A percentile compares a stretch with the other conserved stretches of the same genome.
phyloP scores from a whole-genome alignment of 73 alveolate genomes.

The Tetrahymena elliotti region DNA sequence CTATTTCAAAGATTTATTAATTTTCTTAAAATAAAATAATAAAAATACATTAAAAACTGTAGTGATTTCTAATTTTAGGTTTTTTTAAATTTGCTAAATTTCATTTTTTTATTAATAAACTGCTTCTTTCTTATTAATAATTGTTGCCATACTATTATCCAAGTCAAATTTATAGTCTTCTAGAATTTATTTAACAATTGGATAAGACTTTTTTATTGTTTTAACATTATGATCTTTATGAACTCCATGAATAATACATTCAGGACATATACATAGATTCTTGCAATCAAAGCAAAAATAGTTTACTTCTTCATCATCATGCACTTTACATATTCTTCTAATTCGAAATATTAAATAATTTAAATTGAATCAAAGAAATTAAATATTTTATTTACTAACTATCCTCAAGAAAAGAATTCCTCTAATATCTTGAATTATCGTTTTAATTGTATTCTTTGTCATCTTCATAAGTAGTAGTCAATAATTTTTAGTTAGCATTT shows the following conservation, averaged over 20 bases:
- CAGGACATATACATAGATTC: conserved; percentile 32
- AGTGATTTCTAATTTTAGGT: neutral
- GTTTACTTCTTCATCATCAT: conserved; percentile 37
- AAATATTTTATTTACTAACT: neutral
- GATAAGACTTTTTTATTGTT: conserved; percentile 41
- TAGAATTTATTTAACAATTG: conserved; percentile 6
- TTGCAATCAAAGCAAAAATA: conserved; percentile 38
- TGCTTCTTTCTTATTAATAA: neutral
- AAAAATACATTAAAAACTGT: neutral
- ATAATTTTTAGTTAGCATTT: neutral
- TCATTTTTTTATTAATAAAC: neutral
- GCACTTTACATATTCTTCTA: conserved; percentile 11
- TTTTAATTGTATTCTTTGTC: neutral
- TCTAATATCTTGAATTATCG: neutral
- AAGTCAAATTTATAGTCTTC: conserved; percentile 10
- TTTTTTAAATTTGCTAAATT: neutral
- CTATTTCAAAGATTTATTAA: neutral
- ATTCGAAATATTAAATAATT: neutral
- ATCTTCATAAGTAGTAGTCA: neutral
- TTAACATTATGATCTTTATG: conserved; percentile 40
- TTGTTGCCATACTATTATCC: neutral
- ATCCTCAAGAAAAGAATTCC: neutral
- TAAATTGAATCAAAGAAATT: neutral
- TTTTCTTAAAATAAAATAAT: neutral
- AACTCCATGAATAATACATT: conserved; percentile 27